These are phyloP conservation scores for Paramecium bursaria DNA, from an alignment of 73 alveolate genomes.

Conservation along the genomic window DNA sequence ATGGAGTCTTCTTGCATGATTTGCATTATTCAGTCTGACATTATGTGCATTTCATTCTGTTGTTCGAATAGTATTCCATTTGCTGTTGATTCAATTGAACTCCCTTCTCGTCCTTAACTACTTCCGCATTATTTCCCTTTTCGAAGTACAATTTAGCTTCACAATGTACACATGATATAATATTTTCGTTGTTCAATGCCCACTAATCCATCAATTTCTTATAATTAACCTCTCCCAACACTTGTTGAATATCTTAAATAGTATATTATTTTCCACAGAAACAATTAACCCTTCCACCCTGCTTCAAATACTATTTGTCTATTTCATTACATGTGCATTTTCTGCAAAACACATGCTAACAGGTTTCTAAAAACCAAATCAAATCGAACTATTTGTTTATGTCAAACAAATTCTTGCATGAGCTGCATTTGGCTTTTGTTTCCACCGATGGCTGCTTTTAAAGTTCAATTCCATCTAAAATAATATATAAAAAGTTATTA, in stretches of 20 bases:
- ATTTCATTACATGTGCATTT: not conserved
- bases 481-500: no score
- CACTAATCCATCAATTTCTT: conserved; percentile 11
- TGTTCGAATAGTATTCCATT: conserved; percentile 2
- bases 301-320: not conserved
- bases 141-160: conserved; percentile 1
- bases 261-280: conserved; percentile 16
- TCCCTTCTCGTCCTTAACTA: conserved; percentile 6
- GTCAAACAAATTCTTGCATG: conserved; percentile 12
- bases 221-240: not conserved
- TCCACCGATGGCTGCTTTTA: no score
- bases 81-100: not conserved
- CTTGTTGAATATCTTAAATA: not conserved
- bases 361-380: conserved; percentile 49
- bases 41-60: conserved; percentile 42
- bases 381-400: conserved; percentile 12
- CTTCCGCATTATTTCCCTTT: conserved; percentile 4
- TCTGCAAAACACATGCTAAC: conserved; percentile 40
- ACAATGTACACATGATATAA: conserved; percentile 2
- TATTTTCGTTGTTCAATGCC: not conserved
- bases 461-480: no score
- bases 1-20: conserved; percentile 2
- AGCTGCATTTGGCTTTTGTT: no score
- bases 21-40: conserved; percentile 57
- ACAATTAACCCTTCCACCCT: conserved; percentile 23